phyloP scores from a whole-genome alignment of 371 early-diverging fungal species.

The Mortierella sp. region DNA sequence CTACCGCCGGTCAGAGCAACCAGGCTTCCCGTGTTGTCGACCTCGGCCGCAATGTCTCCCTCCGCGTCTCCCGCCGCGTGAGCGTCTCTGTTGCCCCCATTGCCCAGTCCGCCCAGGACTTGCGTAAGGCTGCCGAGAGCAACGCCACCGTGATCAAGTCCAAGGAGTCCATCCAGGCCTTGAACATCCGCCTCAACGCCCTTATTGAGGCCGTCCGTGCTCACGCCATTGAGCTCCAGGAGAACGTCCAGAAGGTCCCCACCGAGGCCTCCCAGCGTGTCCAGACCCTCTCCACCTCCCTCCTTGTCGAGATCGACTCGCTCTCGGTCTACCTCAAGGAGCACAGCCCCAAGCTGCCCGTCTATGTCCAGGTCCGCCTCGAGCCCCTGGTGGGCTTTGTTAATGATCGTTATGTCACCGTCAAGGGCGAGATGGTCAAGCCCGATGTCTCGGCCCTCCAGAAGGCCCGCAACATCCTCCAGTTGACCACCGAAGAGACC shows the following conservation, averaged over 20 bases:
- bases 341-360: slow-evolving; percentile 62
- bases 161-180: slow-evolving; percentile 48
- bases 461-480: slow-evolving; percentile 69
- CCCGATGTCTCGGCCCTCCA: slow-evolving; percentile 63
- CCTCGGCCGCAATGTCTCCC: slow-evolving; percentile 49
- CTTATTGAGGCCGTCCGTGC: slow-evolving; percentile 42
- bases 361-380: slow-evolving; percentile 65
- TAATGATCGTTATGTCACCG: slow-evolving; percentile 63
- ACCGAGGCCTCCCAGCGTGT: slow-evolving; percentile 45
- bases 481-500: slow-evolving; percentile 64
- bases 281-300: slow-evolving; percentile 36
- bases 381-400: slow-evolving; percentile 65
- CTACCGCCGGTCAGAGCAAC: slow-evolving; percentile 43
- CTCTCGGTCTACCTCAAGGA: slow-evolving; percentile 63
- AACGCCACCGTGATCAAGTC: slow-evolving; percentile 53
- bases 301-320: slow-evolving; percentile 59
- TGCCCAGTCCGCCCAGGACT: slow-evolving; percentile 37
- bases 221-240: slow-evolving; percentile 54
- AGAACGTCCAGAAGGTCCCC: slow-evolving; percentile 46
- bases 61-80: slow-evolving; percentile 52
- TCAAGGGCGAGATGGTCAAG: slow-evolving; percentile 62
- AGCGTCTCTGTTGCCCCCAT: slow-evolving; percentile 43
- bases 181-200: slow-evolving; percentile 47
- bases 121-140: slow-evolving; percentile 51
- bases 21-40: slow-evolving; percentile 56